Evolutionary conservation across 2,329 filamentous ascomycete species (phyloP), one percentile per base, ranked within the genome.

Genomic region (Cyanodermella asteris): DNA sequence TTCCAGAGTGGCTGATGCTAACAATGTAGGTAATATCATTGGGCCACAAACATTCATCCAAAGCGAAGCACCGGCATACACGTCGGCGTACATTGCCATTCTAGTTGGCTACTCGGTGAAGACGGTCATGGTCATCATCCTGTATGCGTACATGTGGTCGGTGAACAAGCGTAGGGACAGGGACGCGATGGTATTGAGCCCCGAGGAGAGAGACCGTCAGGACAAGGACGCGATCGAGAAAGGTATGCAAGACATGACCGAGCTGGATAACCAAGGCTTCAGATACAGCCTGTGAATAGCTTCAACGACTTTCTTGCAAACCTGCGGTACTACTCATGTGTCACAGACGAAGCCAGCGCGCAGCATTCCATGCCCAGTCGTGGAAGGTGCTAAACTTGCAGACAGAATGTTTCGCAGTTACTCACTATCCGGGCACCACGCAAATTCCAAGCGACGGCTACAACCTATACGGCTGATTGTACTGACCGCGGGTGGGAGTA

Each of bases 1-100:
- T n/a, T n/a, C n/a, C n/a, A n/a, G n/a, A n/a, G n/a, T n/a, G n/a
- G n/a, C n/a, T n/a, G n/a, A n/a, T n/a, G n/a, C n/a, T n/a, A n/a
- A n/a, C n/a, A n/a, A n/a, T n/a, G n/a, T n/a, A n/a, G 62, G 61
- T 13, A 68, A 67, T 33, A 61, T 61, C 29, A 64, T 64, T 18
- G 62, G 61, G 40, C 50, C 51, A 7, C 41, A 52, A 31, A 53
- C 55, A 3, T 71, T 70, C 45, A 50, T 49, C 20, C 59, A 55
- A 1, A 46, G 55, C 29, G 63, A 71, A 36, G 50, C 50, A 8
- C 51, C 52, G 2, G 38, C 46, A 13, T 75, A 73, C 34, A 53
- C 65, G 2, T 61, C 67, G 1, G 70, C 65, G 2, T 63, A 71
- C 19, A 36, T 40, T 13, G 38, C 36, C 8, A 42, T 43, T 50